phyloP scores from a whole-genome alignment of 208 protist species.

The Eutreptiella sp. region DNA sequence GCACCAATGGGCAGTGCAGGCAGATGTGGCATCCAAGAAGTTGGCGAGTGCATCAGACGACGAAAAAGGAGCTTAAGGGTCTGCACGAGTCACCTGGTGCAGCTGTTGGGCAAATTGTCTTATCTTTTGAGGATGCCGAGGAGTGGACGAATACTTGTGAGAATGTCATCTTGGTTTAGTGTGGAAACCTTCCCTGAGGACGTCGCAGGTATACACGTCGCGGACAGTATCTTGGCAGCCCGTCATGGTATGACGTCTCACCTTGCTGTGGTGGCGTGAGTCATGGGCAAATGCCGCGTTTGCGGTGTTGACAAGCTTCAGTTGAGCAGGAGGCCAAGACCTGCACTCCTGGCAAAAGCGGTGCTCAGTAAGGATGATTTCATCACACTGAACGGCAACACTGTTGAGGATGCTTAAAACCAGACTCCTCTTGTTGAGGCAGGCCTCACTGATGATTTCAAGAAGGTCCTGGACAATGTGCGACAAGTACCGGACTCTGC shows the following conservation, averaged over 20 bases:
- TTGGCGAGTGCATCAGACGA: conserved; percentile 64
- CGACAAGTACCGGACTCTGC: conserved; percentile 59
- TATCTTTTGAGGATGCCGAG: conserved; percentile 63
- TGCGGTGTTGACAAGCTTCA: conserved; percentile 64
- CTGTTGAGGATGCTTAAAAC: conserved; percentile 70
- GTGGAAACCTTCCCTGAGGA: conserved; percentile 89
- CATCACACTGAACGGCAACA: conserved; percentile 81
- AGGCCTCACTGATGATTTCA: conserved; percentile 62
- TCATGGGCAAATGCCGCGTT: conserved; percentile 90
- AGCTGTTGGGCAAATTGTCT: conserved; percentile 77
- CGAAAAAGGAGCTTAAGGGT: conserved; percentile 68
- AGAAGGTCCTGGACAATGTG: conserved; percentile 66
- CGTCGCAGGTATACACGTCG: conserved; percentile 75
- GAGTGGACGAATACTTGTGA: conserved; percentile 51
- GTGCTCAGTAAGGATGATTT: conserved; percentile 66
- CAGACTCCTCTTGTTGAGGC: conserved; percentile 55
- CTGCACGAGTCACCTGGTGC: conserved; percentile 82
- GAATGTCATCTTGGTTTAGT: conserved; percentile 79
- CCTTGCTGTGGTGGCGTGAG: conserved; percentile 86
- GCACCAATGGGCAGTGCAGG: conserved; percentile 65
- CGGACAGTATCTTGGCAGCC: conserved; percentile 79
- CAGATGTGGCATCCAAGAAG: conserved; percentile 76
- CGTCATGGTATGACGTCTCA: conserved; percentile 89
- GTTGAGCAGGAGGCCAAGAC: conserved; percentile 52
- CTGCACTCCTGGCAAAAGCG: conserved; percentile 51